Evolutionary conservation across 2,329 filamentous ascomycete genomes (phyloP), one percentile per base, ranked within the genome.

Genomic region (Xylariaceae sp.): DNA sequence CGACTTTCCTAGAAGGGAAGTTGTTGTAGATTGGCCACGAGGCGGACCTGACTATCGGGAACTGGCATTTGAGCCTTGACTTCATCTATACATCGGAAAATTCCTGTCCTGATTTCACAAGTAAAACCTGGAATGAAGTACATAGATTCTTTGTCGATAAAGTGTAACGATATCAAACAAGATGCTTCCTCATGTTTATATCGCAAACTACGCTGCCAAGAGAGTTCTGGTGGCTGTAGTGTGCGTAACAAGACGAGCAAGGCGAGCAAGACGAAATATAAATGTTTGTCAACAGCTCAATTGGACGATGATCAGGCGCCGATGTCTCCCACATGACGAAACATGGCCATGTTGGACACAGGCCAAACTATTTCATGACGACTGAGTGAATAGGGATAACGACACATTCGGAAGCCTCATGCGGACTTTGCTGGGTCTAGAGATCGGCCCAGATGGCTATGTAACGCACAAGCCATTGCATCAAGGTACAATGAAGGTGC

Each of bases 1-100:
- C 43, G 55, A 50, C 45, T 51, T 53, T 48, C 42, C 52, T 42
- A 47, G 33, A 40, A 41, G 33, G 56, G 49, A 49, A 49, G 16
- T 43, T 37, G 36, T 39, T 49, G 43, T 51, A 50, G 47, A n/a
- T 32, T 16, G 36, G 18, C 53, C 50, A 59, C 39, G 54, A 59
- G 57, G 50, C 50, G 26, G 43, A 48, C 50, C 50, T 43, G 43
- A 46, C 40, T 35, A 32, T 48, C 29, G 43, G 53, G 37, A 46
- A 44, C 11, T 24, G 16, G 37, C 24, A 29, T 39, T 48, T 27
- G 24, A 55, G 43, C 27, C 50, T 51, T 57, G 48, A 52, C 36
- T 32, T 55, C 55, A 50, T 53, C 30, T 18, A 26, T 23, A 16
- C 30, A 11, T 33, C 11, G 15, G 33, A 58, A 53, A 47, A 32